Percentiles rank a stretch among this genome's conserved stretches.
phyloP scores from a whole-genome alignment of 495 filamentous ascomycete genomes.

The Cudoniella acicularis region DNA sequence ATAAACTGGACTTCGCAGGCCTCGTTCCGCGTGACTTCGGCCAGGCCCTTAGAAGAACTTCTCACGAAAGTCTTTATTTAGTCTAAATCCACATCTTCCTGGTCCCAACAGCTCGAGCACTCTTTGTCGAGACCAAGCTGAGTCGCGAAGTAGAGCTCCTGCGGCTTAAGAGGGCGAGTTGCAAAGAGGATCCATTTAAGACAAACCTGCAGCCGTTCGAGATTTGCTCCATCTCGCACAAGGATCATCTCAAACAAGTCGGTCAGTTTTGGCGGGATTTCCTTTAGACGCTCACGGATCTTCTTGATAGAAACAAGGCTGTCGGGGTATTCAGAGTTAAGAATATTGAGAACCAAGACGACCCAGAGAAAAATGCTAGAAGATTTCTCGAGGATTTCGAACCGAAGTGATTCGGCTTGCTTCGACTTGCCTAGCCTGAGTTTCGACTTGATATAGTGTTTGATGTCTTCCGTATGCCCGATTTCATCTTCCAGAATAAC shows the following conservation, averaged over 20 bases:
- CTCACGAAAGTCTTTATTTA: constrained; percentile 29
- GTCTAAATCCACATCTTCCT: constrained; percentile 23
- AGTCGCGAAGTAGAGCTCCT: constrained; percentile 37
- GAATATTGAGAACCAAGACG: constrained; percentile 34
- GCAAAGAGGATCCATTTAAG: constrained; percentile 38
- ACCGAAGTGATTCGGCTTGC: constrained; percentile 15
- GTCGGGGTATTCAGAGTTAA: constrained; percentile 34
- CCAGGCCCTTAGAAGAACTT: constrained; percentile 33
- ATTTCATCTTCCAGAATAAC: constrained; percentile 31
- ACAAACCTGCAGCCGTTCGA: constrained; percentile 22
- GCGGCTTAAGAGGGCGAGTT: constrained; percentile 25
- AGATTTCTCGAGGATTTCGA: constrained; percentile 29
- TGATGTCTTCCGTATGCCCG: constrained; percentile 29
- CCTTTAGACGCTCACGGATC: constrained; percentile 27
- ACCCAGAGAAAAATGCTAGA: constrained; percentile 37
- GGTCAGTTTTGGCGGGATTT: constrained; percentile 33
- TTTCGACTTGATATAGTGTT: constrained; percentile 26
- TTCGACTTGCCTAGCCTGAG: constrained; percentile 24
- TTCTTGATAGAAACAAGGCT: constrained; percentile 23
- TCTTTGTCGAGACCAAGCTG: constrained; percentile 13
- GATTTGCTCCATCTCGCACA: constrained; percentile 18
- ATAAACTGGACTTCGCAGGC: constrained; percentile 34
- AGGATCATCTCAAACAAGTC: constrained; percentile 41
- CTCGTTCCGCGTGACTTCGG: constrained; percentile 24
- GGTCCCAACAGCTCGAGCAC: constrained; percentile 17